Evolutionary conservation across 2,329 filamentous ascomycete genomes (phyloP), one percentile per base, ranked within the genome.

Genomic region (Cyclaneusma minus): DNA sequence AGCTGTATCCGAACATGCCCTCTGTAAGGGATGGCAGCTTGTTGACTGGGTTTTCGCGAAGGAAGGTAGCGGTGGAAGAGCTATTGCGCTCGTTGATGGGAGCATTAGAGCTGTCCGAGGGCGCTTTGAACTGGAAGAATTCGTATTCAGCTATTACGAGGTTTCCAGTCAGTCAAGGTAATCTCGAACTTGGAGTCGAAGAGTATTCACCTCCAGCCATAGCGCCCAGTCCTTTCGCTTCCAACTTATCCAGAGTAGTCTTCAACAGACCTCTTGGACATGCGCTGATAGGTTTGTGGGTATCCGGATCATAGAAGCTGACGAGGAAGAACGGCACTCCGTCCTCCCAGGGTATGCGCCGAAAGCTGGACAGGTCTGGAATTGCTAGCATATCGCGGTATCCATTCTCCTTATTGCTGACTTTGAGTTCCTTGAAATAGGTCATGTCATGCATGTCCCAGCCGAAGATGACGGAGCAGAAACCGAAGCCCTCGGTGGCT

Each of bases 401-500:
- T 22, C 84, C 84, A 48, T 92, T 93, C 44, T 82, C 75, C 39
- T 80, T 79, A 55, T 92, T 93, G 54, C 81, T 89, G 50, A 93
- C 77, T 44, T 68, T 68, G 36, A 93, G 67, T 54, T 93, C 84
- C 41, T 66, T 71, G 49, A 81, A 75, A 51, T 93, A 94, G 7
- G 82, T 91, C 57, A 72, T 64, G 46, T 94, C 85, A 52, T 94
- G 84, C 82, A 93, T 92, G 53, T 94, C 84, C 85, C 85, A 93
- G 48, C 85, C 84, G 44, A 92, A 93, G 37, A 93, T 72, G 39
- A 93, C 83, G 12, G 80, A 89, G 60, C 85, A 93, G 61, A 93
- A 93, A 28, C 84, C 85, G 42, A 93, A 93, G 27, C 84, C 85
- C 22, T 71, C 65, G 21, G 68, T 54, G n/a, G 75, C 76, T 28